These are phyloP conservation scores for Aulographum hederae DNA, from an alignment of 2,329 filamentous ascomycete genomes.

Conservation along the genomic window DNA sequence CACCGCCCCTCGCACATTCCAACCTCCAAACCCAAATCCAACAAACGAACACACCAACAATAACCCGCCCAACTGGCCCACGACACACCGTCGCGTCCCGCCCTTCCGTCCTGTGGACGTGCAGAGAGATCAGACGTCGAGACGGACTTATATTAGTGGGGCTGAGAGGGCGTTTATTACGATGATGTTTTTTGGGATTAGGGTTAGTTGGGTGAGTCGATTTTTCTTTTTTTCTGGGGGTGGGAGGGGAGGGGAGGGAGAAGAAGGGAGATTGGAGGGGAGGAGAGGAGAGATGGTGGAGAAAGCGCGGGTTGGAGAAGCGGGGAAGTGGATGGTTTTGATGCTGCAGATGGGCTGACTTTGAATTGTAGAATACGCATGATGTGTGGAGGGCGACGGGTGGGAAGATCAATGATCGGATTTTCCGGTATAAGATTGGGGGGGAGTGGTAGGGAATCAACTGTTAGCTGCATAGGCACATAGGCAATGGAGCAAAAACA, in stretches of 20 bases:
- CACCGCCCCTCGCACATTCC: slow-evolving; percentile 2
- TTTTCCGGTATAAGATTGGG: slow-evolving; percentile 31
- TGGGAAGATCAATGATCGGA: slow-evolving; percentile 14
- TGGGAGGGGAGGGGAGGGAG: too few species aligned
- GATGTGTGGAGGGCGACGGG: slow-evolving; percentile 32
- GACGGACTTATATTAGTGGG: slow-evolving; percentile 25
- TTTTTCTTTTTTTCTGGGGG: too few species aligned
- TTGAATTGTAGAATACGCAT: slow-evolving; percentile 15
- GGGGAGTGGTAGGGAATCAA: slow-evolving; percentile 27
- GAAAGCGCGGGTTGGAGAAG: too few species aligned
- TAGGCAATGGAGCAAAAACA: not conserved
- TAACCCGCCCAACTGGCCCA: slow-evolving; percentile 27
- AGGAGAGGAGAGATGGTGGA: too few species aligned
- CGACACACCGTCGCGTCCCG: slow-evolving; percentile 28
- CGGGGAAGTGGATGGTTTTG: not conserved
- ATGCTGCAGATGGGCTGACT: slow-evolving; percentile 4
- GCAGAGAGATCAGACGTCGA: slow-evolving; percentile 20
- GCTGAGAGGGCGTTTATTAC: slow-evolving; percentile 29
- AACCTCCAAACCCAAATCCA: too few species aligned
- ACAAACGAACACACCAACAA: slow-evolving; percentile 2
- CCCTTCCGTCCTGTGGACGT: slow-evolving; percentile 27
- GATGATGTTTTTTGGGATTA: slow-evolving; percentile 31
- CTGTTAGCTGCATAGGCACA: not conserved
- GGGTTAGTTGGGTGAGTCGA: slow-evolving; percentile 22
- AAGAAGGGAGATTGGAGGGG: too few species aligned